phyloP scores from a whole-genome alignment of 2,329 filamentous ascomycete species.

The Coniella vitis region DNA sequence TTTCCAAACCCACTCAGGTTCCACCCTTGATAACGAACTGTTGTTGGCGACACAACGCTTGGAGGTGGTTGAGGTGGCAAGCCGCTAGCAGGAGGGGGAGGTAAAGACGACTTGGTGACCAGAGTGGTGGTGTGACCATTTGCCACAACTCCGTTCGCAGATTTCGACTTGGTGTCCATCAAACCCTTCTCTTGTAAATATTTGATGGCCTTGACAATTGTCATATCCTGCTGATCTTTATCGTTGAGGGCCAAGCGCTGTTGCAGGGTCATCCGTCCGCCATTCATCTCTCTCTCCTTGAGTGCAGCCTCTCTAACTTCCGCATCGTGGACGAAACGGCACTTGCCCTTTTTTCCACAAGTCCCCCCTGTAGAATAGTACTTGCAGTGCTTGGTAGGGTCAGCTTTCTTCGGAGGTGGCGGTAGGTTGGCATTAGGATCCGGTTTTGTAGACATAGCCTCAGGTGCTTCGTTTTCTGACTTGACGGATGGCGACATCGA shows the following conservation, averaged over 20 bases:
- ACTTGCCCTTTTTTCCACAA: conserved; percentile 69
- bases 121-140: conserved; percentile 19
- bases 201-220: conserved; percentile 58
- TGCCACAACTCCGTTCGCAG: conserved; percentile 16
- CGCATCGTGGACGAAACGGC: conserved; percentile 63
- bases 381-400: conserved; percentile 61
- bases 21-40: conserved; percentile 32
- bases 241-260: conserved; percentile 61
- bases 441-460: conserved; percentile 46
- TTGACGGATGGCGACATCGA: conserved; percentile 31
- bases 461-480: conserved; percentile 53
- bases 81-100: conserved; percentile 23
- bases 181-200: conserved; percentile 56
- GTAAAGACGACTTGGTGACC: conserved; percentile 15
- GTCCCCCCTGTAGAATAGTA: conserved; percentile 63
- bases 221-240: conserved; percentile 61
- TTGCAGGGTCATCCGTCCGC: conserved; percentile 58
- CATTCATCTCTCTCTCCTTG: conserved; percentile 57
- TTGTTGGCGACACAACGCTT: conserved; percentile 20
- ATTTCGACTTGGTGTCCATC: conserved; percentile 31
- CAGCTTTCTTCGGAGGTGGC: conserved; percentile 48
- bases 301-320: conserved; percentile 57
- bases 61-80: conserved; percentile 30
- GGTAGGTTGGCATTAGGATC: conserved; percentile 28
- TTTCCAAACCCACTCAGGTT: conserved; percentile 35